Evolutionary conservation across 148 eudicot species (phyloP), one percentile per base, ranked within the genome.

Genomic region (Amaranthus cruentus): DNA sequence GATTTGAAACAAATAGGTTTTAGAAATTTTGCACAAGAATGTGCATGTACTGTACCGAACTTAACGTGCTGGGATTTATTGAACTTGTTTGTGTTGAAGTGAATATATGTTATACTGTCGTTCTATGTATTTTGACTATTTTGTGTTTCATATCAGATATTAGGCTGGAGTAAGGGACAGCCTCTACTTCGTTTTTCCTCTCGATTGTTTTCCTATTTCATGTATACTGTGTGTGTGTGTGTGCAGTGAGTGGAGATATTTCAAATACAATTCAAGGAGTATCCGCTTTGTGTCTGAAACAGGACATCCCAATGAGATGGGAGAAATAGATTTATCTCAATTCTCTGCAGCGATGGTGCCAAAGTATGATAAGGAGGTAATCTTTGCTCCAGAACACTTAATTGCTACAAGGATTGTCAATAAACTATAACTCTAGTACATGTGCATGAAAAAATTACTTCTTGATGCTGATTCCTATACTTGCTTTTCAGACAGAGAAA

Each of bases 331-430:
- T 51, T 77, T 95, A 78, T 77, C 94, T 75, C 97, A 88, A 54
- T 95, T 87, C 82, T 84, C 97, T 56, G 77, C 98, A 77, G 93
- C 87, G 13, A 57, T 80, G 65, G 90, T 91, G 87, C 98, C 97
- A 7, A 85, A 84, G 86, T 90, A 80, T 75, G 75, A 73, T 71
- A 15, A 8, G 9, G 73, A 66, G 56, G 64, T 69, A 70, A 50
- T 59, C 54, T 63, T 69, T 79, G 43, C 58, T 47, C 42, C 57
- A 44, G 63, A 50, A 51, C 5, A 11, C 9, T 60, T 55, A 44
- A 18, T 6, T 60, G 53, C 15, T 21, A 2, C 38, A 28, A 28
- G 38, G 38, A 28, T 28, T 28, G 38, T 28, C 38, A 28, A 28
- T 28, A 28, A 28, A 28, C 38, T 28, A 28, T 28, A 28, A 28